phyloP scores from a whole-genome alignment of 2,329 filamentous ascomycete genomes.

The Penicillium sp. region DNA sequence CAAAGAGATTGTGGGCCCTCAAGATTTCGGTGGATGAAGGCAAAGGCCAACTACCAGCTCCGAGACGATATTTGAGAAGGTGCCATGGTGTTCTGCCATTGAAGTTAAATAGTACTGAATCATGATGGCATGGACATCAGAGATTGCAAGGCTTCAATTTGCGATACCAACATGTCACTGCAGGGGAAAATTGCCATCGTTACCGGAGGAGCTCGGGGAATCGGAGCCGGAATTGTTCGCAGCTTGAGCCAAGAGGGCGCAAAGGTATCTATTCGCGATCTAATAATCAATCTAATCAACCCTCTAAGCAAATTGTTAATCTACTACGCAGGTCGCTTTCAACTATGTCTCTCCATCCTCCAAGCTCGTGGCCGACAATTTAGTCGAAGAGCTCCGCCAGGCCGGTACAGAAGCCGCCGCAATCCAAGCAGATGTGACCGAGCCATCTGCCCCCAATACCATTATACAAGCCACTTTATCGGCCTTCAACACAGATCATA shows the following conservation, averaged over 20 bases:
- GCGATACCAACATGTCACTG: constrained; percentile 21
- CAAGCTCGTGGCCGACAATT: constrained; percentile 14
- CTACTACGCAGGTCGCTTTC: constrained; percentile 20
- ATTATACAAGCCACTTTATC: constrained; percentile 18
- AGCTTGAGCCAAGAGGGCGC: constrained; percentile 20
- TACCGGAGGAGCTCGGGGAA: constrained; percentile 26
- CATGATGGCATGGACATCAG: neutral
- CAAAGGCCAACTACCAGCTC: neutral
- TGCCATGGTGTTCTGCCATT: neutral
- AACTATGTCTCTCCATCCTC: constrained; percentile 25
- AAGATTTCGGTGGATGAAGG: neutral
- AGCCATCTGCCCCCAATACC: constrained; percentile 11
- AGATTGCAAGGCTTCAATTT: neutral
- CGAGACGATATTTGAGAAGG: neutral
- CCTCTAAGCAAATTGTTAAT: neutral
- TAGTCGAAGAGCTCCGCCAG: constrained; percentile 14
- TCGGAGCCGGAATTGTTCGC: constrained; percentile 24
- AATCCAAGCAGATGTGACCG: constrained; percentile 25
- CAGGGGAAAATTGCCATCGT: constrained; percentile 26
- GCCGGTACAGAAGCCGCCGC: constrained; percentile 13
- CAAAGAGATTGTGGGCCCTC: neutral
- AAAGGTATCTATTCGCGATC: constrained; percentile 13
- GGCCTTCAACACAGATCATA: constrained; percentile 16
- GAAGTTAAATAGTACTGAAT: neutral
- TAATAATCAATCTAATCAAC: no score